phyloP scores from a whole-genome alignment of 2,329 filamentous ascomycete species.

The Penicillium palitans region DNA sequence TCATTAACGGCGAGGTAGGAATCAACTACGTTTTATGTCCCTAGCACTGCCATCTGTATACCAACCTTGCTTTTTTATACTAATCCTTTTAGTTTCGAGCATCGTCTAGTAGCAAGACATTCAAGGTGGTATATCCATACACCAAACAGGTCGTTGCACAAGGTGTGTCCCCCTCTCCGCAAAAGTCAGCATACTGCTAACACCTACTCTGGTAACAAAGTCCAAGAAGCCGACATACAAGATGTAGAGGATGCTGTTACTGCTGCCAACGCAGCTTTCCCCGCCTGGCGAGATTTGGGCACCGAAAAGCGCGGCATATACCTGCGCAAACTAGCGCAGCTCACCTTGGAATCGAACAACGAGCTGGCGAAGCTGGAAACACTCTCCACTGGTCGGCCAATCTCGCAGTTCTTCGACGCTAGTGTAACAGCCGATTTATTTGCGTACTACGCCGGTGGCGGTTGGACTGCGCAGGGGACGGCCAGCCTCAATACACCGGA shows the following conservation, averaged over 20 bases:
- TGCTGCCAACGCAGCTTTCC: slow-evolving; percentile 41
- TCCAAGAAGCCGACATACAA: slow-evolving; percentile 33
- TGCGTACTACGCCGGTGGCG: slow-evolving; percentile 31
- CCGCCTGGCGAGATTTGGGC: slow-evolving; percentile 41
- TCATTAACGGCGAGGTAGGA: slow-evolving; percentile 36
- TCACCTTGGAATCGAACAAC: slow-evolving; percentile 31
- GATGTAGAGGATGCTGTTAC: slow-evolving; percentile 41
- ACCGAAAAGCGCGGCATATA: slow-evolving; percentile 33
- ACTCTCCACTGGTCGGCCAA: slow-evolving; percentile 38
- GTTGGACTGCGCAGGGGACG: slow-evolving; percentile 32
- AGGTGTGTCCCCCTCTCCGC: slow-evolving; percentile 18
- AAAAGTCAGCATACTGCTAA: neutral
- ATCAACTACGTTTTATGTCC: neutral
- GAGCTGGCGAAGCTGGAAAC: slow-evolving; percentile 40
- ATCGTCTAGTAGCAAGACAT: slow-evolving; percentile 31
- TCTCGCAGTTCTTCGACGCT: slow-evolving; percentile 32
- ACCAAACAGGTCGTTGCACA: slow-evolving; percentile 32
- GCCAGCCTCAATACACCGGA: slow-evolving; percentile 34
- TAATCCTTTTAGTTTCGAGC: slow-evolving; percentile 25
- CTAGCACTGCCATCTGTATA: neutral
- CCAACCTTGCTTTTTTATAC: neutral
- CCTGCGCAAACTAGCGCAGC: slow-evolving; percentile 34
- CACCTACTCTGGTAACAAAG: slow-evolving; percentile 15
- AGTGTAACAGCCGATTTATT: slow-evolving; percentile 23
- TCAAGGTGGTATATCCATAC: slow-evolving; percentile 33